phyloP scores from a whole-genome alignment of 768 basidiomycete species.

The Naganishia onofrii region DNA sequence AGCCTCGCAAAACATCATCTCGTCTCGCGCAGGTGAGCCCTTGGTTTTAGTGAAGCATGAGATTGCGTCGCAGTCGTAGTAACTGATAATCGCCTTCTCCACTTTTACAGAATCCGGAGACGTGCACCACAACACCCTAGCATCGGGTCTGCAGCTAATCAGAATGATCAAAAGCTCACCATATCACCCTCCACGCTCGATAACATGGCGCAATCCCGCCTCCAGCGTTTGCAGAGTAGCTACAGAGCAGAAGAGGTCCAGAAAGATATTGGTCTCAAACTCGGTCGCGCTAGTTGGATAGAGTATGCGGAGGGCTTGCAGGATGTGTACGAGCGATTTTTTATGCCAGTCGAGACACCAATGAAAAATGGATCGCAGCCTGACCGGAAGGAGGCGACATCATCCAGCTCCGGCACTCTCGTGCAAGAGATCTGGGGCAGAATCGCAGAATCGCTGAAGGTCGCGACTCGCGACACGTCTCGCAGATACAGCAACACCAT shows the following conservation, averaged over 20 bases:
- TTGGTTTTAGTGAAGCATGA: too few species aligned
- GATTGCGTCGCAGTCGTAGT: too few species aligned
- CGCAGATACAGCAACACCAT: neutral
- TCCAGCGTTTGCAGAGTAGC: neutral
- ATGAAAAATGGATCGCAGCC: too few species aligned
- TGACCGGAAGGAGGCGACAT: neutral
- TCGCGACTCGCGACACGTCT: neutral
- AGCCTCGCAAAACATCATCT: too few species aligned
- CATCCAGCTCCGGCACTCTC: neutral
- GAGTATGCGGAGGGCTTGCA: neutral
- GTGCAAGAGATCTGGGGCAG: neutral
- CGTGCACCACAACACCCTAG: too few species aligned
- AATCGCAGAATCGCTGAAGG: neutral
- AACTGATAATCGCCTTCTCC: too few species aligned
- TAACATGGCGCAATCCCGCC: neutral
- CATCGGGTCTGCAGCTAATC: neutral
- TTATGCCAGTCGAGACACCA: neutral
- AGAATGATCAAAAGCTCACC: too few species aligned
- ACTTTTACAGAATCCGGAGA: too few species aligned
- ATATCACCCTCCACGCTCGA: neutral
- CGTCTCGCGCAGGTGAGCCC: too few species aligned
- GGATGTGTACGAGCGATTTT: neutral
- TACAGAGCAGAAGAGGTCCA: neutral
- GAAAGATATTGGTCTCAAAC: neutral
- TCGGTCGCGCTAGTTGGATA: neutral